Evolutionary conservation across 1,284 basidiomycete species (phyloP), one percentile per base, ranked within the genome.

Genomic region (Irpex lacteus): DNA sequence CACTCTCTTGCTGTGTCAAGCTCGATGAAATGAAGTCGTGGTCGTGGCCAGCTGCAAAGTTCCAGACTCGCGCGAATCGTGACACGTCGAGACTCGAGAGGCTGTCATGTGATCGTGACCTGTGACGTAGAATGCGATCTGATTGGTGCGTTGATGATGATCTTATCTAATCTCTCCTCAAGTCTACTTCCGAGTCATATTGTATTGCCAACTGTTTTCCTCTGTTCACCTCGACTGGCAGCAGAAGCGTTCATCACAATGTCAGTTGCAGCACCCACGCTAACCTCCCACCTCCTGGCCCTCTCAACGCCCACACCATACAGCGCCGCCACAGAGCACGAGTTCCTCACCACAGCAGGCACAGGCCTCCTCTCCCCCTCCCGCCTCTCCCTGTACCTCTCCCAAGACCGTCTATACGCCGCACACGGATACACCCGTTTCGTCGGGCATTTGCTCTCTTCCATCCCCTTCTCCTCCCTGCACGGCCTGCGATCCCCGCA

Each of bases 371-470:
- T 91, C 21, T 75, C 80, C 3, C 63, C 76, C 5, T 63, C 74
- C 0, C 78, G 80, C 9, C 82, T 91, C 15, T 80, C 82, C 2
- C 75, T 85, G 60, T 89, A 85, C 82, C 81, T 89, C 66, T 81
- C 82, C 36, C 87, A 91, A 70, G 88, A 91, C 73, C 81, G 86
- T 59, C 83, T 89, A 56, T 91, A 90, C 70, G 88, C 88, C n/a
- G 82, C 82, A 2, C 84, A 87, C 66, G 87, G 82, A 9, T 88
- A 88, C 71, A 85, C 87, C 11, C 81, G 80, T 47, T 88, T 89
- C 74, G 82, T 89, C 67, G 83, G 84, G 13, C 75, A 81, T 4
- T 77, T 87, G 55, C 83, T 88, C 67, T 69, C 83, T 8, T 77
- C 80, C 61, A 82, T 88, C 62, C 84, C 85, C 0, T 84, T 83